A percentile compares a stretch with the other conserved stretches of the same genome.
These are phyloP conservation scores for Russula sp. DNA, from an alignment of 768 basidiomycete species.

Conservation along the genomic window DNA sequence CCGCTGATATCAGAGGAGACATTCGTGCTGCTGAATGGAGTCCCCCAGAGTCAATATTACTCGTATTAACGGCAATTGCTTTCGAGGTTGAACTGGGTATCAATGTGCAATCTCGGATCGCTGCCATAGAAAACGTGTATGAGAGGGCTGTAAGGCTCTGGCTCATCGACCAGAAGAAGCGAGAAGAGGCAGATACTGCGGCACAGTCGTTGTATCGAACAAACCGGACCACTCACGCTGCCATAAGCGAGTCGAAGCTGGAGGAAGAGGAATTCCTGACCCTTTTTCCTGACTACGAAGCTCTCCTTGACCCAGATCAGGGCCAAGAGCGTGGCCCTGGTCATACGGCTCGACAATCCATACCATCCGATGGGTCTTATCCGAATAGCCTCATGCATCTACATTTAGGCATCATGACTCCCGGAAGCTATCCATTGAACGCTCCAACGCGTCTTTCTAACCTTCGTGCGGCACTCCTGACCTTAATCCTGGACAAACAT, in stretches of 20 bases:
- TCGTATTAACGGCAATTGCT: slow-evolving; percentile 44
- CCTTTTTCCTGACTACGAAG: slow-evolving; percentile 80
- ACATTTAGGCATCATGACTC: slow-evolving; percentile 41
- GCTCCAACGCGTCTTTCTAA: slow-evolving; percentile 13
- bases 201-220: slow-evolving; percentile 74
- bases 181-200: slow-evolving; percentile 54
- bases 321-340: neutral
- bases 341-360: slow-evolving; percentile 15
- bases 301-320: slow-evolving; percentile 34
- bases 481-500: slow-evolving; percentile 18
- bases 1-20: slow-evolving; percentile 27
- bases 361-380: slow-evolving; percentile 33
- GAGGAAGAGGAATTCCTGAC: slow-evolving; percentile 81
- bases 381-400: slow-evolving; percentile 40
- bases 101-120: slow-evolving; percentile 30
- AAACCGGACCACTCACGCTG: slow-evolving; percentile 46
- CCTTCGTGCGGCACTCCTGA: slow-evolving; percentile 18
- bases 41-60: slow-evolving; percentile 41
- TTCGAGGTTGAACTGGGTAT: slow-evolving; percentile 43
- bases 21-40: slow-evolving; percentile 25
- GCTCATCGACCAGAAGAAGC: slow-evolving; percentile 71
- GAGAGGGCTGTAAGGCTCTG: slow-evolving; percentile 75
- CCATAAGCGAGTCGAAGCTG: slow-evolving; percentile 59
- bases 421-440: slow-evolving; percentile 31
- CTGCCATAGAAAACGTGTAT: slow-evolving; percentile 46